A percentile compares a stretch with the other conserved stretches of the same genome.
These are phyloP conservation scores for Mycena galericulata DNA, from an alignment of 768 basidiomycete species.

Conservation along the genomic window DNA sequence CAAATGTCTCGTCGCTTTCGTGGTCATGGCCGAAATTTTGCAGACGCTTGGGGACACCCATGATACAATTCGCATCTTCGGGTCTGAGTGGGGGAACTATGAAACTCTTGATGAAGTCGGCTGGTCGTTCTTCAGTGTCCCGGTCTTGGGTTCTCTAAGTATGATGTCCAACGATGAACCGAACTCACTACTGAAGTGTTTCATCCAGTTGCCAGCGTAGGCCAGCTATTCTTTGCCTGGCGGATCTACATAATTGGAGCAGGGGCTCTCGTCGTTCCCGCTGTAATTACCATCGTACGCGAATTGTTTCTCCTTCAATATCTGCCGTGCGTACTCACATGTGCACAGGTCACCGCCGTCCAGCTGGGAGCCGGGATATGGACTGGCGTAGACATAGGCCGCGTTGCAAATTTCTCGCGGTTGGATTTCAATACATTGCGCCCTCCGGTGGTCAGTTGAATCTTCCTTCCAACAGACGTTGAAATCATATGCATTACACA, in stretches of 20 bases:
- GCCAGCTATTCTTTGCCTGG: constrained; percentile 35
- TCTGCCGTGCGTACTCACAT: neutral
- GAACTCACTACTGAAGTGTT: neutral
- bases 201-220: neutral
- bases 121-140: constrained; percentile 36
- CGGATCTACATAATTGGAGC: constrained; percentile 27
- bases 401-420: neutral
- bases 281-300: neutral
- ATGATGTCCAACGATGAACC: too few species aligned
- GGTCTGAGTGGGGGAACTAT: constrained; percentile 31
- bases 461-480: neutral
- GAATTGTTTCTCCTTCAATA: neutral
- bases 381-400: constrained; percentile 7
- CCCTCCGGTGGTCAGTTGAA: neutral
- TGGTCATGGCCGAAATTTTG: constrained; percentile 35
- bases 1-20: constrained; percentile 32
- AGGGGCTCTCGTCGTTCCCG: neutral
- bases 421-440: neutral
- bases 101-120: constrained; percentile 27
- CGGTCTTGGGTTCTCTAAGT: constrained; percentile 31
- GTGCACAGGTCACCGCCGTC: neutral
- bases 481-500: neutral
- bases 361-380: constrained; percentile 14
- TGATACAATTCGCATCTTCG: constrained; percentile 37
- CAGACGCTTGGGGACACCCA: constrained; percentile 36